phyloP scores from a whole-genome alignment of 495 filamentous ascomycete genomes.

The Penicillium waksmanii region DNA sequence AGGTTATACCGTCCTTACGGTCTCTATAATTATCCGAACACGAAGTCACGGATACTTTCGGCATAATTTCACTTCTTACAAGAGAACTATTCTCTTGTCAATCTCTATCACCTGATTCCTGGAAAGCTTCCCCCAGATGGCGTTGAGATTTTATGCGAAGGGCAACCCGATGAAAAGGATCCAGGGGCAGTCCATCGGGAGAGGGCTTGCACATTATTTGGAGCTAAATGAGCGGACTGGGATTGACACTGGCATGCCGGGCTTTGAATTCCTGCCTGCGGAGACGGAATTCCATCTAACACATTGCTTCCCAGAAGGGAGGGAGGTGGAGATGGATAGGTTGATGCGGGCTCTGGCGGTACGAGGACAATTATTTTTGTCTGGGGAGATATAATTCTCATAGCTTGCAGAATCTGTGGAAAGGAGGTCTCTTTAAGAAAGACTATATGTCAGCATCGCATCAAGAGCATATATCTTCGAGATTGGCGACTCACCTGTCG shows the following conservation, averaged over 20 bases:
- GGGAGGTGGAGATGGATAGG: conserved; percentile 1
- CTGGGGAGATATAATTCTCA: conserved; percentile 22
- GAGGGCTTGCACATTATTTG: background rate
- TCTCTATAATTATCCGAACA: conserved; percentile 1
- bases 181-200: conserved; percentile 5
- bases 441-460: background rate
- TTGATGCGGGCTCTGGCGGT: conserved; percentile 8
- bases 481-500: conserved; percentile 20
- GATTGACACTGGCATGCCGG: conserved; percentile 12
- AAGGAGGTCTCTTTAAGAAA: conserved; percentile 19
- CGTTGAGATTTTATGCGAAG: conserved; percentile 11
- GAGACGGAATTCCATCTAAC: background rate
- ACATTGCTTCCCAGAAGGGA: conserved; percentile 3
- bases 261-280: background rate
- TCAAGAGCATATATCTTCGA: background rate
- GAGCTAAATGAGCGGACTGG: background rate
- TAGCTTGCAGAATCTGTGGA: conserved; percentile 27
- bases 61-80: background rate
- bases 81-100: conserved; percentile 1
- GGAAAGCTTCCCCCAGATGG: background rate
- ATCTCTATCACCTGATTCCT: conserved; percentile 2
- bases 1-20: background rate
- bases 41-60: background rate
- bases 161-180: background rate
- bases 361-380: conserved; percentile 27